A percentile compares a stretch with the other conserved stretches of the same genome.
These are phyloP conservation scores for Canna indica DNA, from an alignment of 176 grass and related monocot species.

Conservation along the genomic window DNA sequence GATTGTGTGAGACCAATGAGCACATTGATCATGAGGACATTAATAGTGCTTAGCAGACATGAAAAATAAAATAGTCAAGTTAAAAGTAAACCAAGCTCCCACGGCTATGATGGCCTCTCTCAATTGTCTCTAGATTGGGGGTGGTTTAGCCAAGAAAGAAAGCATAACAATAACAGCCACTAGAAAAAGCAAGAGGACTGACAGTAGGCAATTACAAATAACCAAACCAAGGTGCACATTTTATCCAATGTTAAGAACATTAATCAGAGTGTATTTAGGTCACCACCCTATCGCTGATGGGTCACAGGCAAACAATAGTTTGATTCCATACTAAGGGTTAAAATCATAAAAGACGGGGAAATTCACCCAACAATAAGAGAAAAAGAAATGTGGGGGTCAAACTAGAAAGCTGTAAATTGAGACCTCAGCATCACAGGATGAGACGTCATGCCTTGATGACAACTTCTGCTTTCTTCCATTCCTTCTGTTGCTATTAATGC, in stretches of 20 bases:
- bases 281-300: background rate
- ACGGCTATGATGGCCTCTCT: too few relatives aligned
- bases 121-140: background rate
- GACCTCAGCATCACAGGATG: constrained; percentile 1
- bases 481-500: background rate
- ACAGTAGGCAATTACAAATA: too few relatives aligned
- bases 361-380: background rate
- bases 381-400: background rate
- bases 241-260: too few relatives aligned
- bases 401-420: background rate
- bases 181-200: too few relatives aligned
- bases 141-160: too few relatives aligned
- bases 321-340: background rate
- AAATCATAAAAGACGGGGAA: background rate
- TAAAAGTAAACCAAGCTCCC: too few relatives aligned
- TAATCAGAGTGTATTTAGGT: background rate
- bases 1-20: too few relatives aligned
- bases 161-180: background rate
- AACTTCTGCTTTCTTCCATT: background rate
- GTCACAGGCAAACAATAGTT: background rate
- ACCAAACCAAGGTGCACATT: too few relatives aligned
- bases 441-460: background rate
- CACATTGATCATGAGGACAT: too few relatives aligned
- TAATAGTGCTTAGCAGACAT: too few relatives aligned
- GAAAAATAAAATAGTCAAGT: too few relatives aligned